Base-by-base conservation (phyloP, 2,329 filamentous ascomycete species). In the Aureobasidium lini region DNA sequence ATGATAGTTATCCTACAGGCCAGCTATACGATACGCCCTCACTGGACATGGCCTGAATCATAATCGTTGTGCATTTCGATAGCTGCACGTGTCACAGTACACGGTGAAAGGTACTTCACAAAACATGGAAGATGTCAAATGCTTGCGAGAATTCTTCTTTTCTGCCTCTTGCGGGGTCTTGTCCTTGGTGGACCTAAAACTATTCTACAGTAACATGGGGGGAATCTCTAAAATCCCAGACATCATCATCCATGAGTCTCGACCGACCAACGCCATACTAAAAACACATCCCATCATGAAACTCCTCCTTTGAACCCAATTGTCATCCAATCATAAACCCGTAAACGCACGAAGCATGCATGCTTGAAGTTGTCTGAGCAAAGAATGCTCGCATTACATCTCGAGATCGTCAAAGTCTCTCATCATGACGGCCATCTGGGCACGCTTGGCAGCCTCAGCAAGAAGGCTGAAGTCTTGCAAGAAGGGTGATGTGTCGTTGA, bases 381-480 rank as follows among this genome's bases (percentile, higher is more conserved):
- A 16, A 48, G 6, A 37, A 36, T 16, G n/a, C 39, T 49, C 29
- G 34, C 32, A 52, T 61, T 60, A 76, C 37, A 90, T 73, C 57
- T 82, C 84, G 68, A 88, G 81, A 64, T 85, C 83, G 68, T 90
- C 90, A 69, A 97, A 81, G 73, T 96, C 93, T 63, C 92, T 82
- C 80, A 92, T 88, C 71, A 96, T 78, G 68, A 91, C 85, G 43
- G 90, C 90, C 80, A 96, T 89, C 74, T 96, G 90, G 9, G 93
- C 93, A 43, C 92, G 81, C 75, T 95, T 96, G 44, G 91, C 93
- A 1, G 93, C 93, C 77, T 97, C 93, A 37, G 92, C 92, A 43
- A 96, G 82, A 32, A 96, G 82, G 61, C 83, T 93, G 69, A 93
- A 89, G 73, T 95, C 87, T 67, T 86, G 84, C 62, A 95, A 80